A percentile compares a stretch with the other conserved stretches of the same genome.
phyloP scores from a whole-genome alignment of 2,329 filamentous ascomycete species.

The Cladosporium sp. region DNA sequence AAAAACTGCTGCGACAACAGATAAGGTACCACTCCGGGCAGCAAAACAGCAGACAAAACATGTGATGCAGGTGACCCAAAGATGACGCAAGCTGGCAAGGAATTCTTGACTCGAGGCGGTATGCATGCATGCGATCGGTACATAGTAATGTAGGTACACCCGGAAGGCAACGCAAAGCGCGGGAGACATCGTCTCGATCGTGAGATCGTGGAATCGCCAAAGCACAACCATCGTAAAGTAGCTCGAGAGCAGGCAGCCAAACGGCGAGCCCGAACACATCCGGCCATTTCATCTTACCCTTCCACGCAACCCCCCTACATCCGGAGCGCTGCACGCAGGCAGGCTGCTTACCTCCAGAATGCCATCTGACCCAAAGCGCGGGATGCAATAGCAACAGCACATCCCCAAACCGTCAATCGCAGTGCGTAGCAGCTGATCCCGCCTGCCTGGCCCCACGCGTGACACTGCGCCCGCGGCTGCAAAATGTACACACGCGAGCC shows the following conservation, averaged over 20 bases:
- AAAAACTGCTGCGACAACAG: constrained; percentile 2
- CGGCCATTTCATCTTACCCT: not conserved
- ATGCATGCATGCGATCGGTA: not conserved
- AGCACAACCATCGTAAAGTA: not conserved
- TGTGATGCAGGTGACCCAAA: constrained; percentile 10
- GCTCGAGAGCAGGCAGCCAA: not conserved
- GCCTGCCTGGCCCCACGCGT: not conserved
- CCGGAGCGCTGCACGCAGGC: not conserved
- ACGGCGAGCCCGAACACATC: constrained; percentile 10
- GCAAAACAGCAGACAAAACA: not conserved
- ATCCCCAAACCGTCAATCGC: not conserved
- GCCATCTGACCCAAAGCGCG: constrained; percentile 8
- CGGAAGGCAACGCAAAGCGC: constrained; percentile 2
- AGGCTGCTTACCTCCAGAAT: not conserved
- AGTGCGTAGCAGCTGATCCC: not conserved
- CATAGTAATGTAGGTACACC: constrained; percentile 10
- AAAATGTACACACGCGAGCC: constrained; percentile 3
- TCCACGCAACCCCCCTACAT: not conserved
- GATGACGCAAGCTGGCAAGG: constrained; percentile 5
- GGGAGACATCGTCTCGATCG: not conserved
- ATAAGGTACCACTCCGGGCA: constrained; percentile 1
- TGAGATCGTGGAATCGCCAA: not conserved
- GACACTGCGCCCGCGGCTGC: constrained; percentile 4
- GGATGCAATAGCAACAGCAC: constrained; percentile 10
- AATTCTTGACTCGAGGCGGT: not conserved